These are phyloP conservation scores for Aspergillus haitiensis DNA, from an alignment of 495 filamentous ascomycete genomes.

Conservation along the genomic window DNA sequence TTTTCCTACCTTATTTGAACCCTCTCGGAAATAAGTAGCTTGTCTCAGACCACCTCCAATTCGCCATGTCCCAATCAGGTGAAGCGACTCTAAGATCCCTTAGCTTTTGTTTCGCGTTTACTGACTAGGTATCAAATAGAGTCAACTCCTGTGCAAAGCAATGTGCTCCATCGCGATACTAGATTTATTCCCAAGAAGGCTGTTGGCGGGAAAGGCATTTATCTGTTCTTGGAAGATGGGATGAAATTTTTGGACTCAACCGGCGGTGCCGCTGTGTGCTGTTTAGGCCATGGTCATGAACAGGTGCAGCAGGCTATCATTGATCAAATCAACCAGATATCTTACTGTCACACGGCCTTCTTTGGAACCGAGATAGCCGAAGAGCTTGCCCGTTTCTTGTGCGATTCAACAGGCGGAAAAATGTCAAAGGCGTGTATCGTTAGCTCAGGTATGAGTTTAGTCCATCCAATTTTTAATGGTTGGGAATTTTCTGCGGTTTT, in stretches of 20 bases:
- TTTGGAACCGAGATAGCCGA: slow-evolving; percentile 51
- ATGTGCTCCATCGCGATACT: slow-evolving; percentile 47
- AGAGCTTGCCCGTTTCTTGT: slow-evolving; percentile 43
- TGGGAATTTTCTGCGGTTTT: neutral
- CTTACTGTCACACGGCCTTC: slow-evolving; percentile 55
- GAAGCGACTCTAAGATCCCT: neutral
- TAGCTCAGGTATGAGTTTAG: slow-evolving; percentile 55
- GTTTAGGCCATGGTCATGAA: slow-evolving; percentile 50
- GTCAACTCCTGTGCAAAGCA: slow-evolving; percentile 26
- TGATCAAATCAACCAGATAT: slow-evolving; percentile 50
- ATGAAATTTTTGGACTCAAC: slow-evolving; percentile 64
- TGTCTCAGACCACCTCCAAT: too few relatives aligned
- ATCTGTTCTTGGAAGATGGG: slow-evolving; percentile 56
- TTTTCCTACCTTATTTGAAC: too few relatives aligned
- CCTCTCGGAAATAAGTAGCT: too few relatives aligned
- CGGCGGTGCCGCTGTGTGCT: slow-evolving; percentile 53
- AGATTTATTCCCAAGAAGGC: slow-evolving; percentile 42
- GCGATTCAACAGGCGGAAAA: slow-evolving; percentile 47
- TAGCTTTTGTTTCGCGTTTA: neutral
- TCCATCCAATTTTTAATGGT: neutral
- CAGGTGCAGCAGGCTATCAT: slow-evolving; percentile 47
- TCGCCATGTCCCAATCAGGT: neutral
- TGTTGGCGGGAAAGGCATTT: slow-evolving; percentile 45
- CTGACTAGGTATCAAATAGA: slow-evolving; percentile 5
- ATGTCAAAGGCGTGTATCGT: slow-evolving; percentile 49